Conservation (phyloP, 495 filamentous ascomycete species). For the Hyaloscypha bicolor region DNA sequence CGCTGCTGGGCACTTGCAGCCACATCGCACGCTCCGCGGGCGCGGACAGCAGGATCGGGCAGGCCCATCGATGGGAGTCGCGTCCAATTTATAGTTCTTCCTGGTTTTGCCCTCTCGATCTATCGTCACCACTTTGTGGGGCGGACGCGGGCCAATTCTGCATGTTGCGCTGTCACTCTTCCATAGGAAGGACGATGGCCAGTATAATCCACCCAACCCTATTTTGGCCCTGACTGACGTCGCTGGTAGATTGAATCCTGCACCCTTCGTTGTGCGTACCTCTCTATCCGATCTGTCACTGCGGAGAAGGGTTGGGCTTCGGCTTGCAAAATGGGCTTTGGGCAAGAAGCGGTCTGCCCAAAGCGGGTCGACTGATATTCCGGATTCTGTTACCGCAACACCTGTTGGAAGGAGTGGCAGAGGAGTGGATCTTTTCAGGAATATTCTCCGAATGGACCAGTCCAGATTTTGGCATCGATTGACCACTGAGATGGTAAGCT, state of each 20-base stretch:
- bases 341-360: background rate
- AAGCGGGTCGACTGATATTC: background rate
- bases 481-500: background rate
- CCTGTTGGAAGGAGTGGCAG: background rate
- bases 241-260: conserved; percentile 22
- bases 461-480: background rate
- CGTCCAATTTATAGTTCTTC: conserved; percentile 8
- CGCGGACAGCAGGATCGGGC: background rate
- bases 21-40: background rate
- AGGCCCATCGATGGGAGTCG: background rate
- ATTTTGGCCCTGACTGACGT: conserved; percentile 24
- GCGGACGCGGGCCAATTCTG: conserved; percentile 25
- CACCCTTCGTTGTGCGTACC: background rate
- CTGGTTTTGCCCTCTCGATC: conserved; percentile 9
- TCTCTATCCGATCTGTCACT: conserved; percentile 23
- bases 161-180: conserved; percentile 31
- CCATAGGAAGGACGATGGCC: conserved; percentile 23
- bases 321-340: background rate
- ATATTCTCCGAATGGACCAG: background rate
- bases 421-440: background rate
- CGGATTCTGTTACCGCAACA: background rate
- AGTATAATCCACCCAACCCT: conserved; percentile 16
- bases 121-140: conserved; percentile 18
- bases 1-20: conserved; percentile 12
- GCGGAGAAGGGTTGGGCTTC: background rate